phyloP scores from a whole-genome alignment of 805 yeast species.

The Zygotorulaspora danielsina region DNA sequence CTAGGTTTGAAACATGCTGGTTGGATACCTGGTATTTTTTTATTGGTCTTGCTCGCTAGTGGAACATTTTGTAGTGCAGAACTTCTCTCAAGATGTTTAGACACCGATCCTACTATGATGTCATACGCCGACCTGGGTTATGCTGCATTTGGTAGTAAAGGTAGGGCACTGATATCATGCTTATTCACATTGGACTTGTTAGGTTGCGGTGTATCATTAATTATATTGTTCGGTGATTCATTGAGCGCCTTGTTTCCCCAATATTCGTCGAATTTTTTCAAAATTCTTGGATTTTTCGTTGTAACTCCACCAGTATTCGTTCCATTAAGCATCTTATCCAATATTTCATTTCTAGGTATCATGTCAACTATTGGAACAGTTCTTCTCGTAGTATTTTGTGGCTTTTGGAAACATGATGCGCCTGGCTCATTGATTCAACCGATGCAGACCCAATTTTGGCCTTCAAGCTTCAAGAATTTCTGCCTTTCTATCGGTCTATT shows the following conservation, averaged over 20 bases:
- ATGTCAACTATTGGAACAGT: constrained; percentile 65
- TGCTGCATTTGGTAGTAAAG: constrained; percentile 76
- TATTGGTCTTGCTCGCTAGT: constrained; percentile 56
- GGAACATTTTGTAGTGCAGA: constrained; percentile 75
- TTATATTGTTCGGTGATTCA: constrained; percentile 82
- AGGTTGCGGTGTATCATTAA: constrained; percentile 77
- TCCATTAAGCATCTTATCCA: constrained; percentile 68
- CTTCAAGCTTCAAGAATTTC: constrained; percentile 47
- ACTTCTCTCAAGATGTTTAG: constrained; percentile 68
- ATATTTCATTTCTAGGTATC: constrained; percentile 68
- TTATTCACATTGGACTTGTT: constrained; percentile 72
- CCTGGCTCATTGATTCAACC: constrained; percentile 74
- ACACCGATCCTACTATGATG: constrained; percentile 72
- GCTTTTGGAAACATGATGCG: constrained; percentile 50
- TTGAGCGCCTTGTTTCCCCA: constrained; percentile 61
- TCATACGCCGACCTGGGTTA: constrained; percentile 87
- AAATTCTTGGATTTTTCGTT: constrained; percentile 60
- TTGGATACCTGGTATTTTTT: constrained; percentile 59
- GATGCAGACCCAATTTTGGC: constrained; percentile 66
- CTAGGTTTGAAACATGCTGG: constrained; percentile 66
- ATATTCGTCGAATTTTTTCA: constrained; percentile 52
- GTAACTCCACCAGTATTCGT: constrained; percentile 79
- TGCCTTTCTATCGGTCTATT: constrained; percentile 62
- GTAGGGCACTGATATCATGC: constrained; percentile 67
- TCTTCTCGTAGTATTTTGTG: constrained; percentile 53